Conservation (phyloP, 345 rosid genomes). For the Citrus cavaleriei region DNA sequence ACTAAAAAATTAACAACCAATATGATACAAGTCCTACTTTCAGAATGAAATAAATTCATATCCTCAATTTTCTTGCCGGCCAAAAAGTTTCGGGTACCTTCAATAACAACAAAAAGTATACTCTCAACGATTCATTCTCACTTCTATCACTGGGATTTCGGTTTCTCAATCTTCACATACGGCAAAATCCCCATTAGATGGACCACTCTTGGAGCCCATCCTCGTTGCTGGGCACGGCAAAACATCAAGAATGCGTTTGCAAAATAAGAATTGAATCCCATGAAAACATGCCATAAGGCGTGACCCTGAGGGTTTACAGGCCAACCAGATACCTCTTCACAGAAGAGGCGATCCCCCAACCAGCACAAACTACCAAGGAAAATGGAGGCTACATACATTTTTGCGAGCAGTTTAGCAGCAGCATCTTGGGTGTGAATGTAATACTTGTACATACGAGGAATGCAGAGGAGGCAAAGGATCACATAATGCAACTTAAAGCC, state of each 20-base stretch:
- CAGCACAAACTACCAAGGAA: conserved; percentile 67
- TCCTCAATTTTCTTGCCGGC: background rate
- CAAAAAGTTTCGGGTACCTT: background rate
- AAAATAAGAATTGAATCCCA: conserved; percentile 83
- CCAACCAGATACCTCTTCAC: conserved; percentile 58
- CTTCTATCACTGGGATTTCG: conserved; percentile 46
- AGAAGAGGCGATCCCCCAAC: conserved; percentile 65
- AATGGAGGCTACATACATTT: conserved; percentile 62
- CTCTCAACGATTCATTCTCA: background rate
- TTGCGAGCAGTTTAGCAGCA: conserved; percentile 70
- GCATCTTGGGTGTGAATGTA: conserved; percentile 74
- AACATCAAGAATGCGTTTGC: conserved; percentile 96
- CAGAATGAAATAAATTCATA: background rate
- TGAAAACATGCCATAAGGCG: conserved; percentile 86
- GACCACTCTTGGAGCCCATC: conserved; percentile 56
- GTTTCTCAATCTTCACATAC: conserved; percentile 77
- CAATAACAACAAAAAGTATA: background rate
- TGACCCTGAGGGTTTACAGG: conserved; percentile 86
- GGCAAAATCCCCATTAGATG: conserved; percentile 55
- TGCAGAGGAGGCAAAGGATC: conserved; percentile 73
- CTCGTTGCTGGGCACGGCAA: conserved; percentile 82
- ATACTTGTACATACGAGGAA: conserved; percentile 92
- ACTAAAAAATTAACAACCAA: background rate
- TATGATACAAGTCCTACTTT: conserved; percentile 14
- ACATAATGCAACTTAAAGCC: conserved; percentile 88